A percentile compares a stretch with the other conserved stretches of the same genome.
Conservation (phyloP, 805 yeast species). For the Vanderwaltozyma polyspora region DNA sequence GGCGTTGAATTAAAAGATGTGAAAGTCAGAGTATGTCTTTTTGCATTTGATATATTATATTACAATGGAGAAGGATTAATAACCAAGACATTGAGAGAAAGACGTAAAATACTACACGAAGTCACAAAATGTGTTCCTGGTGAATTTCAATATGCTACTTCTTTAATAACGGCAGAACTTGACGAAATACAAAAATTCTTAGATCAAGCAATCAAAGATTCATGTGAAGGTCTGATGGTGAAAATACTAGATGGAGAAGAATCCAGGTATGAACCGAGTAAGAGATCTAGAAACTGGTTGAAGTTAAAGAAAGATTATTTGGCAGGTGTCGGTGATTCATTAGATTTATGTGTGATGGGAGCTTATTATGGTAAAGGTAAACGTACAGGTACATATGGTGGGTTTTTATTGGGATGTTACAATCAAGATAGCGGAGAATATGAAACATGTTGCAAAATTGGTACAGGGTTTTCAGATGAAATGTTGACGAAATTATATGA, state of each 20-base stretch:
- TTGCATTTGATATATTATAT: conserved; percentile 80
- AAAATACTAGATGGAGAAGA: conserved; percentile 75
- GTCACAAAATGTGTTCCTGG: conserved; percentile 57
- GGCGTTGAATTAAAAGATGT: conserved; percentile 82
- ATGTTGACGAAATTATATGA: conserved; percentile 50
- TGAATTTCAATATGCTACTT: conserved; percentile 70
- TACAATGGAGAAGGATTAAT: conserved; percentile 65
- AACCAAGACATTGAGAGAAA: conserved; percentile 51
- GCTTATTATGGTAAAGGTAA: conserved; percentile 92
- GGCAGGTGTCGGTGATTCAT: conserved; percentile 90
- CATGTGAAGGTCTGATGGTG: conserved; percentile 96
- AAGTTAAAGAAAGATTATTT: conserved; percentile 90
- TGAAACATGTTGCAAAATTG: conserved; percentile 93
- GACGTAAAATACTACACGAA: conserved; percentile 50
- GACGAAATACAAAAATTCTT: conserved; percentile 72
- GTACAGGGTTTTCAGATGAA: conserved; percentile 93
- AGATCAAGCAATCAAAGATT: conserved; percentile 78
- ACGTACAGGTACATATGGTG: conserved; percentile 91
- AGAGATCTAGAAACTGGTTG: conserved; percentile 90
- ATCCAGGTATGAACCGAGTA: conserved; percentile 84
- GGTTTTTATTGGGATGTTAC: conserved; percentile 81
- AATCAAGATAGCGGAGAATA: conserved; percentile 85
- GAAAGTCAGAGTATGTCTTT: conserved; percentile 82
- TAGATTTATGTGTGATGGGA: conserved; percentile 87
- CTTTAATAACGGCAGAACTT: conserved; percentile 54